Evolutionary conservation across 2,329 filamentous ascomycete genomes (phyloP).

Genomic region (Arthroderma sp.): DNA sequence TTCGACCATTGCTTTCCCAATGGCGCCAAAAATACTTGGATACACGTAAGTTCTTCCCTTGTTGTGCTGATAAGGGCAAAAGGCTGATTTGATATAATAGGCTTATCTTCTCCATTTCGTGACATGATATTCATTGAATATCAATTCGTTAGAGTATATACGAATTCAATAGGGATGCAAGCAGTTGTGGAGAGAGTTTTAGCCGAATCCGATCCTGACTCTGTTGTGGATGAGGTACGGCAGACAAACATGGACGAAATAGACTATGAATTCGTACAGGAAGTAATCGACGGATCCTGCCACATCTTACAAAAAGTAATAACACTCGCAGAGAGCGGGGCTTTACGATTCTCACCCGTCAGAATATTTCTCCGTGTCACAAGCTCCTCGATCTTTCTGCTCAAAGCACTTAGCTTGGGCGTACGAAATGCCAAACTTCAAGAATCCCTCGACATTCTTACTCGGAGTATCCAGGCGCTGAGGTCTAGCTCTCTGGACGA

Average conservation of each 20-base stretch:
- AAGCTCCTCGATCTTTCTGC: constrained; percentile 42
- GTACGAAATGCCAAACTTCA: constrained; percentile 37
- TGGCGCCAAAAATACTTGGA: constrained; percentile 28
- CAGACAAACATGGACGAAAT: constrained; percentile 34
- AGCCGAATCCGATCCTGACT: constrained; percentile 20
- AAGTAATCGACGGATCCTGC: constrained; percentile 42
- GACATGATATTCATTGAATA: constrained; percentile 43
- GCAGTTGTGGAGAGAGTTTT: constrained; percentile 43
- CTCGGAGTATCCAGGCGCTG: constrained; percentile 36
- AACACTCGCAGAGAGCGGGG: constrained; percentile 33
- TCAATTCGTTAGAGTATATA: constrained; percentile 32
- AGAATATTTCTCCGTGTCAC: constrained; percentile 42
- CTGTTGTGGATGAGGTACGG: constrained; percentile 23
- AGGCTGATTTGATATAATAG: constrained; percentile 1
- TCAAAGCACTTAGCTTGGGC: constrained; percentile 39
- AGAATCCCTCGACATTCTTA: constrained; percentile 36
- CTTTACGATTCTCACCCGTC: constrained; percentile 40
- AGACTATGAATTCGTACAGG: constrained; percentile 44
- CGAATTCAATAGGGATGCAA: constrained; percentile 39
- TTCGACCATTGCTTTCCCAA: constrained; percentile 27
- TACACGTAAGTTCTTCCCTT: constrained; percentile 6
- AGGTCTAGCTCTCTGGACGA: constrained; percentile 38
- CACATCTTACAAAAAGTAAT: constrained; percentile 39
- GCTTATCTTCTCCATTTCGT: constrained; percentile 23
- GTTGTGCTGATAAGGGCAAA: not conserved